Evolutionary conservation across 768 basidiomycete genomes (phyloP), one percentile per base, ranked within the genome.

Genomic region (Cystofilobasidium ferigula): DNA sequence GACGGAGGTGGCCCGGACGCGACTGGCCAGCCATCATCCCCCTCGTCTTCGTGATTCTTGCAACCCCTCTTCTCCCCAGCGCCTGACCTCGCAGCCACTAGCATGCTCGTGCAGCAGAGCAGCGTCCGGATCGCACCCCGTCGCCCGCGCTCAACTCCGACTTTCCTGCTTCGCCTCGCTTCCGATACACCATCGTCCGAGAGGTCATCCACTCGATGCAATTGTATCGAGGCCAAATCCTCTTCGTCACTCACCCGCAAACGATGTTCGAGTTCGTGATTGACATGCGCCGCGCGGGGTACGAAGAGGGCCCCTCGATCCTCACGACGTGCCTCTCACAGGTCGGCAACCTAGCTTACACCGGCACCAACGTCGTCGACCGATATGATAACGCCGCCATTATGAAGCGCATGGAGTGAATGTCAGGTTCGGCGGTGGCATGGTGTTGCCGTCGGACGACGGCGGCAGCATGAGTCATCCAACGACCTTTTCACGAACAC

Each of bases 261-360:
- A 43, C 42, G 20, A 32, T 67, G n/a, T 30, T 53, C 28, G 40
- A 61, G 48, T 53, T 67, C 42, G 62, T 67, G 34, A 61, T 30
- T 53, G 65, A 67, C 58, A 53, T 60, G 53, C 30, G 65, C 8
- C 38, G 65, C 16, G 51, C 59, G 1, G 65, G 65, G 22, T 57
- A 56, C 53, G 65, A 67, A 6, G 58, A 59, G 14, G 47, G 59
- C 43, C 65, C 61, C 20, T 30, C 58, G 20, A 40, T 67, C 51
- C 47, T 67, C 40, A 48, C 53, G 22, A 67, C 65, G n/a, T 24
- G 47, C 13, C 47, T 67, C 24, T 43, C 59, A 14, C 61, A 67
- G 4, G 53, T 61, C 35, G 65, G 47, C 26, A 35, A 59, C 22
- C 35, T 67, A 28, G 28, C 63, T 18, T 64, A 64, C 57, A 47